phyloP scores from a whole-genome alignment of 192 early-diverging fungal species.

The Linnemannia zychae region DNA sequence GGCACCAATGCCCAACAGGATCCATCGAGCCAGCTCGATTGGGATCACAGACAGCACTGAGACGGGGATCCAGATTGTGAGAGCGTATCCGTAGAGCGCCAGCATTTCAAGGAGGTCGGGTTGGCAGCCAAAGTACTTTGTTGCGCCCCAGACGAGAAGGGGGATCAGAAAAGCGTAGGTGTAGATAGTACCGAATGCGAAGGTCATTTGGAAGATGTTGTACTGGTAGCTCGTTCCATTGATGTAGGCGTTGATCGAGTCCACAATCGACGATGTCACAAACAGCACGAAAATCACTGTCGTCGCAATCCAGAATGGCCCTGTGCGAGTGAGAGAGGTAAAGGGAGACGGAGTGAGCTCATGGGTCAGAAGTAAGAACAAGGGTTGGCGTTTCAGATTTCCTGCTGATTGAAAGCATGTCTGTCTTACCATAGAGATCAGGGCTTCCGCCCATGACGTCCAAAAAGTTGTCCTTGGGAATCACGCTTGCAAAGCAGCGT shows the following conservation, averaged over 20 bases:
- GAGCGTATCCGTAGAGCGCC: slow-evolving; percentile 91
- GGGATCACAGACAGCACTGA: slow-evolving; percentile 89
- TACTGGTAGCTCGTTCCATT: slow-evolving; percentile 69
- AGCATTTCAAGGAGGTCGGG: slow-evolving; percentile 90
- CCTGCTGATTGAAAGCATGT: background rate
- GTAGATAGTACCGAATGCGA: slow-evolving; percentile 88
- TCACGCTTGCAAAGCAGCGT: slow-evolving; percentile 74
- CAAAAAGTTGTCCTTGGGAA: slow-evolving; percentile 84
- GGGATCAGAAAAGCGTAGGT: slow-evolving; percentile 81
- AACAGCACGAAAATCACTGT: slow-evolving; percentile 98
- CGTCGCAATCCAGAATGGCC: slow-evolving; percentile 98
- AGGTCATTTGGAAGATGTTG: slow-evolving; percentile 86
- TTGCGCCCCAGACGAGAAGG: slow-evolving; percentile 80
- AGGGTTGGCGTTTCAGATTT: background rate
- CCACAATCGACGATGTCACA: slow-evolving; percentile 91
- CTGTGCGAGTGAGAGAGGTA: too few species aligned
- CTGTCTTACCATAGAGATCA: slow-evolving; percentile 87
- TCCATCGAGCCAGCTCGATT: slow-evolving; percentile 85
- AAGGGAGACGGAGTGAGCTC: too few species aligned
- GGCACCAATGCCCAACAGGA: slow-evolving; percentile 82
- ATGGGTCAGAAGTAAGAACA: background rate
- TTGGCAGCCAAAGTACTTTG: slow-evolving; percentile 88
- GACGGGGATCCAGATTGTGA: slow-evolving; percentile 95
- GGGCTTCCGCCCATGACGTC: slow-evolving; percentile 87
- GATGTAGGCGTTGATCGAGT: slow-evolving; percentile 82